Evolutionary conservation across 768 basidiomycete genomes (phyloP), one percentile per base, ranked within the genome.

Genomic region (Agaricus blazei): DNA sequence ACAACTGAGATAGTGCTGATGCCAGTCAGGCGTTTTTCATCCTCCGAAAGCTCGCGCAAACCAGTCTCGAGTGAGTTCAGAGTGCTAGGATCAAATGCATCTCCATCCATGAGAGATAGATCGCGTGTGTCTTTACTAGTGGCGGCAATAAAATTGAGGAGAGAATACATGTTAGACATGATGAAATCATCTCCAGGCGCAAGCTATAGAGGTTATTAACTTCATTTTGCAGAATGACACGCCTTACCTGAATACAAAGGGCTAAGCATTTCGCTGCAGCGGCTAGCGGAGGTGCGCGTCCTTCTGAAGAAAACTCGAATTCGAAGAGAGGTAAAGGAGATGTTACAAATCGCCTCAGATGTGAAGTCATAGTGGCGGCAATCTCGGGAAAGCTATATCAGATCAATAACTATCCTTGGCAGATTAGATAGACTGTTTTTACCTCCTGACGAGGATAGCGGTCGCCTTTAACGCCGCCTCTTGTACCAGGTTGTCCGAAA

Each of bases 101-200:
- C 71, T 2, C 76, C 72, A 54, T 75, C 71, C 40, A 71, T 65
- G 55, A 76, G 55, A 34, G 61, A 70, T 2, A 79, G 73, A 48
- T 88, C 87, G 36, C 78, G 78, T 34, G 83, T 79, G 46, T 90
- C 89, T 64, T 88, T 90, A 73, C 85, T 87, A 2, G 91, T 85
- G 3, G 89, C 84, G 1, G 90, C 84, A 57, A 98, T 87, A 67
- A 90, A 89, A 66, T 98, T 98, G 57, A 98, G 78, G 11, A 98
- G 80, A 4, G 96, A 97, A 68, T 98, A 98, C 85, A 98, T 88
- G 61, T 94, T 92, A 3, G 95, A 98, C 82, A 94, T 87, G 65
- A 90, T 80, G 37, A 93, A 79, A 65, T 94, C 93, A 60, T 93
- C 90, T 42, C 90, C 90, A 14, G 90, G 87, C 14, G 90, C 85